Base-by-base conservation (phyloP, 345 rosid genomes). In the Murraya koenigii region DNA sequence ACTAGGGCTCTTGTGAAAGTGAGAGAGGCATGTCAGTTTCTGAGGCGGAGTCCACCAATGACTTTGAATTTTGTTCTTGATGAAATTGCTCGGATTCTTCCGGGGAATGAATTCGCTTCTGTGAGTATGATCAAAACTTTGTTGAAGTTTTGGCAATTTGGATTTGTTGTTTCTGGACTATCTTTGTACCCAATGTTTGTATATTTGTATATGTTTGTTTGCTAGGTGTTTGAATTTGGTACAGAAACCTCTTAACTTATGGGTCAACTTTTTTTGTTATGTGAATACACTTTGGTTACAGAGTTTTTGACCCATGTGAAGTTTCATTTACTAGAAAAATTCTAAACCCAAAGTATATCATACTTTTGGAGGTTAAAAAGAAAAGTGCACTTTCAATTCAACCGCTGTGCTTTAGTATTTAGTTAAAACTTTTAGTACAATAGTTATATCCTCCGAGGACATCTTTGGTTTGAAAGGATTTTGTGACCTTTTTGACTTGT, bases 41-140 rank as follows among this genome's bases (percentile, higher is more conserved):
- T 92, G 41, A 83, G 30, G 77, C 77, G 72, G 66, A 76, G 77
- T 56, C 90, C 88, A 14, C 79, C 87, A 23, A 80, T 83, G 89
- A 87, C 73, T 2, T 75, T 90, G 39, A 88, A 85, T 5, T 70
- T 74, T 23, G 81, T 75, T 77, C 85, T 95, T 76, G 69, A 75
- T 20, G 78, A 83, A 83, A 81, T 95, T 17, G 86, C 81, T 14
- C 75, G 30, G 56, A 35, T 88, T 76, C 88, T 90, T 75, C 95
- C 94, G 59, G 94, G 92, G 0, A 91, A 87, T 69, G 82, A 82
- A 32, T 91, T 90, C 82, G 92, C 98, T 75, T 91, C 94, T 77
- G 94, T 91, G 76, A 87, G 98, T 90, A 59, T 14, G 61, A 73
- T 73, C 3, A 60, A 60, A 36, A 38, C 4, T 23, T 58, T 2